Conservation (phyloP, 768 basidiomycete genomes). For the Udeniomyces megalosporus region DNA sequence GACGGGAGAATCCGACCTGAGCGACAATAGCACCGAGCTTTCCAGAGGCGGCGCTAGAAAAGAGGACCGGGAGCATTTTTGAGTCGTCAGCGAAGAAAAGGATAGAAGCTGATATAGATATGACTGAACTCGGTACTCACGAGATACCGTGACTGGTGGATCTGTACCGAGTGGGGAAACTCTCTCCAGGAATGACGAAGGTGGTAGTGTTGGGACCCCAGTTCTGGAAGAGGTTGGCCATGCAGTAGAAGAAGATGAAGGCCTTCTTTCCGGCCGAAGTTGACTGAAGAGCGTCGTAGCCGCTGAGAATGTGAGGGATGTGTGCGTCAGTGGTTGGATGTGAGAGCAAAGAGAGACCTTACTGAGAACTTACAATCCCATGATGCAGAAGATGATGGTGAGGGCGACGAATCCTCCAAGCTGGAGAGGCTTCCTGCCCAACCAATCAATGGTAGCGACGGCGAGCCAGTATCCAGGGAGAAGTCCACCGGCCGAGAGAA, state of each 20-base stretch:
- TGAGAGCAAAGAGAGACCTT: not conserved
- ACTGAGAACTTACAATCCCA: conserved; percentile 24
- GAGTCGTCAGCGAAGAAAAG: not conserved
- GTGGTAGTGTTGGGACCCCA: conserved; percentile 27
- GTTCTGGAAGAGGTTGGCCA: conserved; percentile 32
- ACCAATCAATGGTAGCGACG: conserved; percentile 32
- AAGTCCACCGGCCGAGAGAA: conserved; percentile 30
- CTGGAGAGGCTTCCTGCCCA: conserved; percentile 66
- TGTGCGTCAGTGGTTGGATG: not conserved
- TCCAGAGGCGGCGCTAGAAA: conserved; percentile 27
- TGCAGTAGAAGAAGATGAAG: conserved; percentile 28
- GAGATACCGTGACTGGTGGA: conserved; percentile 30
- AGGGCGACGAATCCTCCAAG: conserved; percentile 28
- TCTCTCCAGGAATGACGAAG: conserved; percentile 30
- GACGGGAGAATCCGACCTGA: conserved; percentile 29
- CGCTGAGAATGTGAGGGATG: too few relatives aligned
- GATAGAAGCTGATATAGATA: not conserved
- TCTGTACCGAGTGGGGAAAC: conserved; percentile 31
- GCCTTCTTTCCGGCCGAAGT: conserved; percentile 24
- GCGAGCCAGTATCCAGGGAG: conserved; percentile 31
- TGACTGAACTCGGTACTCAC: not conserved
- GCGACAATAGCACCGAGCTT: conserved; percentile 33
- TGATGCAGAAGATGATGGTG: conserved; percentile 24
- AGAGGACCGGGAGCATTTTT: too few relatives aligned
- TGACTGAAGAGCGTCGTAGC: conserved; percentile 25